Evolutionary conservation across 495 filamentous ascomycete species (phyloP), one percentile per base, ranked within the genome.

Genomic region (Neurospora sp.): DNA sequence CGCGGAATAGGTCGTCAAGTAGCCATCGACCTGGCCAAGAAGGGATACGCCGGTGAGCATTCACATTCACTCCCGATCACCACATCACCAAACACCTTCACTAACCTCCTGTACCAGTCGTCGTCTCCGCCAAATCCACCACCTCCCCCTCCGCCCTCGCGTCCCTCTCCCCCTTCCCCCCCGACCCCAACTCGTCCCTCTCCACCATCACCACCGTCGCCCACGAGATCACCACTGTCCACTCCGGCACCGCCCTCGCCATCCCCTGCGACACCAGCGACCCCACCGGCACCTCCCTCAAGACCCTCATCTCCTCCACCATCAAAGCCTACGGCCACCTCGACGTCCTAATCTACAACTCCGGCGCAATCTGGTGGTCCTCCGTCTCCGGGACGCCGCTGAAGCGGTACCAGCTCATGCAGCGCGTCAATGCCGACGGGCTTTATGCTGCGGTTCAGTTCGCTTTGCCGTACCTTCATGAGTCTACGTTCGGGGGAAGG

Each of bases 321-420:
- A 82, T 93, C 23, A 78, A 87, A 72, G 86, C 81, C n/a, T 91
- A 92, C 78, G 83, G 84, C 62, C 86, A 85, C 39, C 82, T 97
- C 8, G 92, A 96, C 78, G 89, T 91, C 0, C 80, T 96, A 3
- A 79, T 96, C 70, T 95, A 96, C 84, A 96, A 96, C 80, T 90
- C 91, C 0, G 93, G 93, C 35, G 93, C 93, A 0, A 94, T 97
- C 72, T 95, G 90, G 90, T 97, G 93, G 93, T 87, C 90, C 0
- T 88, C 91, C 41, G 88, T 96, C 3, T 86, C 89, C 69, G 85
- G 86, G 41, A 96, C 93, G 6, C 92, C 93, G 2, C 84, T 90
- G 76, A 92, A 92, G 80, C 87, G 93, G 9, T 97, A 93, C 83
- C 89, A 89, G 77, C 86, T 97, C 23, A 91, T 97, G 91, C 92